Evolutionary conservation across 352 stramenopile species (phyloP).

Genomic region (Pythium phragmitis): DNA sequence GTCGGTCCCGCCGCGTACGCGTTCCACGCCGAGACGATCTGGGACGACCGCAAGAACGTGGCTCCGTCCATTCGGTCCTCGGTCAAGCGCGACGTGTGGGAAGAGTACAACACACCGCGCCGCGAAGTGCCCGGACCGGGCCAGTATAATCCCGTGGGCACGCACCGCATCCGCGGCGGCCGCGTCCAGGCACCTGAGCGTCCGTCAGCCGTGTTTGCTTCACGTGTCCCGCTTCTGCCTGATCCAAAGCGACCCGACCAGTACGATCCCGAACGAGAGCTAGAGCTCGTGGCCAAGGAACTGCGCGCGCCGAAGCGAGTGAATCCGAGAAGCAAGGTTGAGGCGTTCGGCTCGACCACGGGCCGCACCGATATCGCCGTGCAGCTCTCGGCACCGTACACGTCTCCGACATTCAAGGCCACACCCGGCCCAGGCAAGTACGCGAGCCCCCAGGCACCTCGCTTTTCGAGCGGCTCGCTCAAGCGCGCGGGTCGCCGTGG

Average conservation of each 20-base stretch:
- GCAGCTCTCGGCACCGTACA: constrained; percentile 59
- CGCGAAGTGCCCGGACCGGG: constrained; percentile 55
- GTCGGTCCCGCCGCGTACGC: constrained; percentile 71
- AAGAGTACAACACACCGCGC: constrained; percentile 50
- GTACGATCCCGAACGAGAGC: constrained; percentile 59
- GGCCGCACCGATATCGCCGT: constrained; percentile 48
- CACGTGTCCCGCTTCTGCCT: constrained; percentile 69
- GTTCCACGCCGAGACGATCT: constrained; percentile 43
- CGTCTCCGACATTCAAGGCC: constrained; percentile 49
- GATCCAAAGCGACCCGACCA: constrained; percentile 39
- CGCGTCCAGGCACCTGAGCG: constrained; percentile 14
- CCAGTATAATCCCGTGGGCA: constrained; percentile 42
- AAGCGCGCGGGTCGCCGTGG: not conserved
- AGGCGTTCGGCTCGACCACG: constrained; percentile 75
- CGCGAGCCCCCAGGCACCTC: constrained; percentile 18
- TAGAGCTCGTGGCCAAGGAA: constrained; percentile 60
- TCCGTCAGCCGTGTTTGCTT: constrained; percentile 69
- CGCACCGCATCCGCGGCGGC: constrained; percentile 12
- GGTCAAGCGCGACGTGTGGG: constrained; percentile 73
- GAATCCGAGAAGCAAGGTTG: constrained; percentile 36
- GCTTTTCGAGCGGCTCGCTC: constrained; percentile 10
- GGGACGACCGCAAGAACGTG: constrained; percentile 66
- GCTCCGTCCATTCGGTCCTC: constrained; percentile 65
- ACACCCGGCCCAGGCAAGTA: constrained; percentile 69
- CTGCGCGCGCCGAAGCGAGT: constrained; percentile 24